These are phyloP conservation scores for Galeopsis tetrahit DNA, from an alignment of 257 asterid species.

Conservation along the genomic window DNA sequence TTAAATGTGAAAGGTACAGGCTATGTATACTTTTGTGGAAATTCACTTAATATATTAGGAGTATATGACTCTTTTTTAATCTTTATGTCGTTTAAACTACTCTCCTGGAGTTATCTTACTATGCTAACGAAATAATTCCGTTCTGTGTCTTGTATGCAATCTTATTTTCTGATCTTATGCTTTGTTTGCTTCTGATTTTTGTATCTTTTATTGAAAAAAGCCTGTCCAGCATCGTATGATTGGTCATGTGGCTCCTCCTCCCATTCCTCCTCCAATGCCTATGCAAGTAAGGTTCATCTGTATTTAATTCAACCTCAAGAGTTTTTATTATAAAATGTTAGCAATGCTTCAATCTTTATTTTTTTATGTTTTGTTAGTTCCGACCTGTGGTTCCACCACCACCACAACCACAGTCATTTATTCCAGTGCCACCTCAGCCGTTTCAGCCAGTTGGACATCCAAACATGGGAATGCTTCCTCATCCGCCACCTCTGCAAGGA, in stretches of 20 bases:
- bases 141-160: constrained; percentile 23
- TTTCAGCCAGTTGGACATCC: constrained; percentile 69
- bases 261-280: constrained; percentile 70
- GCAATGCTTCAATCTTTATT: constrained; percentile 10
- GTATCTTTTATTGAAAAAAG: constrained; percentile 43
- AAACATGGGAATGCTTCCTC: constrained; percentile 67
- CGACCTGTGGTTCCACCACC: constrained; percentile 68
- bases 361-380: constrained; percentile 48
- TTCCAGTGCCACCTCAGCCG: constrained; percentile 65
- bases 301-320: constrained; percentile 17
- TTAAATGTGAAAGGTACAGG: constrained; percentile 18
- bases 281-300: constrained; percentile 64
- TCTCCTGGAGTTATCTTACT: constrained; percentile 4
- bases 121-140: constrained; percentile 11
- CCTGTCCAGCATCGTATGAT: constrained; percentile 67
- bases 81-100: constrained; percentile 4
- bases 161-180: constrained; percentile 15
- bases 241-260: constrained; percentile 70
- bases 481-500: constrained; percentile 49
- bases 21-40: not conserved
- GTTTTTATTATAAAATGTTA: constrained; percentile 12
- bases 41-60: constrained; percentile 24
- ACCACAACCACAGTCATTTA: constrained; percentile 65
- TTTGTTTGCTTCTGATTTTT: constrained; percentile 29
- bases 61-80: not conserved